These are phyloP conservation scores for Mycena epipterygia DNA, from an alignment of 768 basidiomycete species.

Conservation along the genomic window DNA sequence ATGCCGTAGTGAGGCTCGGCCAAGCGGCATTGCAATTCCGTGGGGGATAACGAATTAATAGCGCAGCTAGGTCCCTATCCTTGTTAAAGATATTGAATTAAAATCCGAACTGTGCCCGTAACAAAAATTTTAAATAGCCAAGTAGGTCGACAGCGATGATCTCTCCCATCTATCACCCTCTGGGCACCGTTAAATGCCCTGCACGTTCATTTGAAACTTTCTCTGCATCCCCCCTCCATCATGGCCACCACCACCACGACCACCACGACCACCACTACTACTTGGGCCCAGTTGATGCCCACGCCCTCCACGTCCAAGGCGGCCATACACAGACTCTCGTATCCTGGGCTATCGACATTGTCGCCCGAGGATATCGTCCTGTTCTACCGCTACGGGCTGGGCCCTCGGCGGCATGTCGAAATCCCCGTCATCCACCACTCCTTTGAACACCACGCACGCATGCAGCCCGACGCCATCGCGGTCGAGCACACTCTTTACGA, in stretches of 20 bases:
- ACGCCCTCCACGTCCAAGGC: slow-evolving; percentile 22
- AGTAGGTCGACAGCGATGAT: neutral
- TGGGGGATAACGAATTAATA: no score
- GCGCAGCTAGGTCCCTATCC: no score
- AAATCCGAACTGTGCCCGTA: no score
- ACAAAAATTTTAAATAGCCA: slow-evolving; percentile 5
- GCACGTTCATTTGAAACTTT: slow-evolving; percentile 30
- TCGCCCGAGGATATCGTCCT: slow-evolving; percentile 40
- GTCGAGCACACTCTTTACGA: slow-evolving; percentile 41
- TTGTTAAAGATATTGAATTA: no score
- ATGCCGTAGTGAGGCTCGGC: neutral
- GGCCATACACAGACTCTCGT: slow-evolving; percentile 24
- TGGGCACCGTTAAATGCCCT: slow-evolving; percentile 24
- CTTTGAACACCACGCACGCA: slow-evolving; percentile 42
- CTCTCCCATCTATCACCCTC: slow-evolving; percentile 25
- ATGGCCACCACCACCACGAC: slow-evolving; percentile 27
- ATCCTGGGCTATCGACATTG: slow-evolving; percentile 33
- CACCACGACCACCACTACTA: slow-evolving; percentile 5
- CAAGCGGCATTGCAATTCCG: neutral
- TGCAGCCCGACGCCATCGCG: slow-evolving; percentile 41
- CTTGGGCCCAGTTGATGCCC: slow-evolving; percentile 23
- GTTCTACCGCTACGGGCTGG: slow-evolving; percentile 42
- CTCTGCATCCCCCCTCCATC: slow-evolving; percentile 1
- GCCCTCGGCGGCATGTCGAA: slow-evolving; percentile 36
- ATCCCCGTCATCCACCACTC: slow-evolving; percentile 45